Conservation (phyloP, 495 filamentous ascomycete species). For the Acidiella bohemica region DNA sequence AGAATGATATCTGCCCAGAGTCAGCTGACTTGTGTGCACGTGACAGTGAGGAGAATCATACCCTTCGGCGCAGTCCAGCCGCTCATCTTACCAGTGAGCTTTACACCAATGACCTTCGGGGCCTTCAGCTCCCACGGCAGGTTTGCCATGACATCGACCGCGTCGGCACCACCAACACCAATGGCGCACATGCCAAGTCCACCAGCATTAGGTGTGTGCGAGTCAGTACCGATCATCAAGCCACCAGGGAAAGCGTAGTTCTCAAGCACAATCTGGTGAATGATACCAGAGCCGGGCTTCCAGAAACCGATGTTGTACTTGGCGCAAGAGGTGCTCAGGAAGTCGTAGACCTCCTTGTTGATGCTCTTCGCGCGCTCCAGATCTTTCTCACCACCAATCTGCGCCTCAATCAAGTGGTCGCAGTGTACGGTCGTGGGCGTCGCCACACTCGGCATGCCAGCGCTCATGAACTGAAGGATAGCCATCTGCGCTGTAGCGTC, state of each 20-base stretch:
- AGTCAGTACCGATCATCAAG: constrained; percentile 96
- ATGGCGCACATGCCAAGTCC: constrained; percentile 93
- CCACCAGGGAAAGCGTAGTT: constrained; percentile 99
- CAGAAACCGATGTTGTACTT: constrained; percentile 99
- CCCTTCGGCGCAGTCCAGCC: constrained; percentile 93
- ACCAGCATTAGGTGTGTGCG: constrained; percentile 96
- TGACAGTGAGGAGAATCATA: constrained; percentile 30
- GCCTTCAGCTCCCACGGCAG: constrained; percentile 98
- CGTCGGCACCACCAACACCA: constrained; percentile 97
- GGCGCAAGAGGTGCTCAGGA: constrained; percentile 83
- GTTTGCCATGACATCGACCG: constrained; percentile 97
- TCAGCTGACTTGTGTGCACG: constrained; percentile 11
- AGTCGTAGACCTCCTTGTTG: constrained; percentile 99
- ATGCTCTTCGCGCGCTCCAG: constrained; percentile 77
- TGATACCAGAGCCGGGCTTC: constrained; percentile 97
- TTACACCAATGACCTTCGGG: constrained; percentile 92
- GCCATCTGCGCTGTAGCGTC: constrained; percentile 99
- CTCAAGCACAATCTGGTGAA: constrained; percentile 96
- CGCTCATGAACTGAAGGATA: constrained; percentile 98
- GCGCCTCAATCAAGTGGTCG: constrained; percentile 98
- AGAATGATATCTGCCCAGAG: constrained; percentile 69
- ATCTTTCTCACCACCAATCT: constrained; percentile 89
- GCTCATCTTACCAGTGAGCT: constrained; percentile 74
- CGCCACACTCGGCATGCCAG: constrained; percentile 84
- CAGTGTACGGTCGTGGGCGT: constrained; percentile 97